Evolutionary conservation across 495 filamentous ascomycete genomes (phyloP).

Genomic region (Elasticomyces elasticus): DNA sequence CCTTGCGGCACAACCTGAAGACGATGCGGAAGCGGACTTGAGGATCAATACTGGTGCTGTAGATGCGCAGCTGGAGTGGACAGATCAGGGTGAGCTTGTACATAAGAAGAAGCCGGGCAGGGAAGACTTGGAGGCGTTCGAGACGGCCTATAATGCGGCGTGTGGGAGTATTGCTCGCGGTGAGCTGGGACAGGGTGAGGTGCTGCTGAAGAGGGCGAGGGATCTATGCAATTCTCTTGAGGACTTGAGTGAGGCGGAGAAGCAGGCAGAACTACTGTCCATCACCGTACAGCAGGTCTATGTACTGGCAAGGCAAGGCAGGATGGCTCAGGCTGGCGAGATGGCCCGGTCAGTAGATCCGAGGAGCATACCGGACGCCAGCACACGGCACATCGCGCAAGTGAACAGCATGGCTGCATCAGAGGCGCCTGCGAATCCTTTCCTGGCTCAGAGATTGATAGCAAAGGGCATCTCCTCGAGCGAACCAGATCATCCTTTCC

Average conservation of each 20-base stretch:
- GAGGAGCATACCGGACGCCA: conserved; percentile 54
- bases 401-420: conserved; percentile 63
- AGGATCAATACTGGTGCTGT: conserved; percentile 74
- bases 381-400: conserved; percentile 65
- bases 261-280: conserved; percentile 68
- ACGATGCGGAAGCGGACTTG: conserved; percentile 57
- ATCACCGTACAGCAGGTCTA: conserved; percentile 83
- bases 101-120: conserved; percentile 48
- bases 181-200: conserved; percentile 60
- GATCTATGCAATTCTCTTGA: conserved; percentile 77
- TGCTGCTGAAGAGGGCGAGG: conserved; percentile 74
- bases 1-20: conserved; percentile 52
- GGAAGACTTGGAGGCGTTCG: conserved; percentile 71
- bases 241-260: conserved; percentile 74
- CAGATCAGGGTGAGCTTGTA: conserved; percentile 47
- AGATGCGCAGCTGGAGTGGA: conserved; percentile 82
- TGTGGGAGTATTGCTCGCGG: conserved; percentile 75
- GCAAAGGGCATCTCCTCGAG: conserved; percentile 29
- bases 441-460: conserved; percentile 56
- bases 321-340: conserved; percentile 59
- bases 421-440: conserved; percentile 58
- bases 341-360: conserved; percentile 52
- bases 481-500: conserved; percentile 60
- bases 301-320: conserved; percentile 61
- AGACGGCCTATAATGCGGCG: conserved; percentile 87